Evolutionary conservation across 2,329 filamentous ascomycete species (phyloP), one percentile per base, ranked within the genome.

Genomic region (Microthyrium microscopicum): DNA sequence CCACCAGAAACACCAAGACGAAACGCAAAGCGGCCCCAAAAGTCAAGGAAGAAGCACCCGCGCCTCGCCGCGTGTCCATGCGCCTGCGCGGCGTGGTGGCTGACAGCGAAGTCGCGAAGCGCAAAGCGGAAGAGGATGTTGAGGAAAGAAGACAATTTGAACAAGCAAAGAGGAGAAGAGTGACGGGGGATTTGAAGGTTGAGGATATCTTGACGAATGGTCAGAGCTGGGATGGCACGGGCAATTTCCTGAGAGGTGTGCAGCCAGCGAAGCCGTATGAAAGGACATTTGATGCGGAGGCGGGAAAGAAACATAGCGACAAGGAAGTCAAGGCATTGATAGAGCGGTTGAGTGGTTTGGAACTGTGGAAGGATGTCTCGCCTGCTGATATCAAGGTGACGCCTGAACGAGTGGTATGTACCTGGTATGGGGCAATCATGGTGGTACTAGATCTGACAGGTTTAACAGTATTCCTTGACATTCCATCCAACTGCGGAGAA

Each of bases 381-480:
- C 84, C 85, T 0, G 85, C 77, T 46, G 81, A 81, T 34, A 89
- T 94, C 46, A 95, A 94, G 50, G 76, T 94, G 31, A 87, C 80
- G 0, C 85, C 84, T 0, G 83, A 93, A 44, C 63, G 87, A 34
- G 69, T 92, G 30, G 47, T 48, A 42, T 35, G 47, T 43, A 20
- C 3, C 5, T 26, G 11, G 4, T 5, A 11, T 9, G 11, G 27
- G 9, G 27, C 8, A 27, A 26, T 32, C 11, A 8, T 27, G 7
- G 7, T 8, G 11, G 8, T 11, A 11, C 31, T 34, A 32, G 4
- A 9, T 13, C 11, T 16, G 5, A 31, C 44, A n/a, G n/a, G n/a
- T n/a, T n/a, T n/a, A n/a, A n/a, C n/a, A n/a, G 11, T 98, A 95
- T 48, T 68, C 80, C 1, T 72, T 95, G 45, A 74, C 77, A 0